Conservation (phyloP, 192 early-diverging fungal species). For the Gamsiella multidivaricata region DNA sequence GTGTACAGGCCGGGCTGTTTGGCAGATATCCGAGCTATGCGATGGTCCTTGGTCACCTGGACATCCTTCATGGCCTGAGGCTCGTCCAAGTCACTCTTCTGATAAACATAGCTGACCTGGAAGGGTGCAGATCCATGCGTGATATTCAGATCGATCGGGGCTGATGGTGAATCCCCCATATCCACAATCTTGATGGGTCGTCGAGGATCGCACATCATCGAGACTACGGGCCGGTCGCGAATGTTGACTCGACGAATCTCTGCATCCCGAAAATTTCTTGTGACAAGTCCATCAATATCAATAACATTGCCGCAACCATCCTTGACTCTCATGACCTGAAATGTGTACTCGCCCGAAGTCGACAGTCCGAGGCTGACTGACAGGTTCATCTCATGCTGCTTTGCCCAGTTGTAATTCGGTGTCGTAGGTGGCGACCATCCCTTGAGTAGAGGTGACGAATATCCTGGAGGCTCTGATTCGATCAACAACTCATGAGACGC, state of each 20-base stretch:
- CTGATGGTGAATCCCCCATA: slow-evolving; percentile 5
- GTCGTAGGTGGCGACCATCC: slow-evolving; percentile 39
- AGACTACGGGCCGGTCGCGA: slow-evolving; percentile 19
- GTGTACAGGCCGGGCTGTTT: slow-evolving; percentile 40
- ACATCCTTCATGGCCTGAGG: slow-evolving; percentile 38
- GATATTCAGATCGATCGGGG: slow-evolving; percentile 19
- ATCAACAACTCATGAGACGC: slow-evolving; percentile 29
- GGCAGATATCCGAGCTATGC: slow-evolving; percentile 12
- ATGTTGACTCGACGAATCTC: slow-evolving; percentile 48
- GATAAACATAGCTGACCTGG: slow-evolving; percentile 35
- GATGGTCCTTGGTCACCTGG: slow-evolving; percentile 1
- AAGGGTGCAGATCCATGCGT: slow-evolving; percentile 26
- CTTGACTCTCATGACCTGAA: slow-evolving; percentile 33
- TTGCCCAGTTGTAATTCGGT: slow-evolving; percentile 37
- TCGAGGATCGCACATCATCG: slow-evolving; percentile 34
- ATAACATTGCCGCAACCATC: slow-evolving; percentile 44
- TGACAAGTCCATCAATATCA: slow-evolving; percentile 22
- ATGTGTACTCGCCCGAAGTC: slow-evolving; percentile 26
- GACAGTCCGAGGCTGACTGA: slow-evolving; percentile 35
- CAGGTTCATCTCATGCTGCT: slow-evolving; percentile 45
- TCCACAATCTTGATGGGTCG: slow-evolving; percentile 39
- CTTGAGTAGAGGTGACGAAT: slow-evolving; percentile 35
- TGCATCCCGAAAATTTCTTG: slow-evolving; percentile 22
- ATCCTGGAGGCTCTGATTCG: slow-evolving; percentile 30
- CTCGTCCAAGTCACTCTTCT: slow-evolving; percentile 41